These are phyloP conservation scores for Hypholoma sublateritium DNA, from an alignment of 768 basidiomycete species.

Conservation along the genomic window DNA sequence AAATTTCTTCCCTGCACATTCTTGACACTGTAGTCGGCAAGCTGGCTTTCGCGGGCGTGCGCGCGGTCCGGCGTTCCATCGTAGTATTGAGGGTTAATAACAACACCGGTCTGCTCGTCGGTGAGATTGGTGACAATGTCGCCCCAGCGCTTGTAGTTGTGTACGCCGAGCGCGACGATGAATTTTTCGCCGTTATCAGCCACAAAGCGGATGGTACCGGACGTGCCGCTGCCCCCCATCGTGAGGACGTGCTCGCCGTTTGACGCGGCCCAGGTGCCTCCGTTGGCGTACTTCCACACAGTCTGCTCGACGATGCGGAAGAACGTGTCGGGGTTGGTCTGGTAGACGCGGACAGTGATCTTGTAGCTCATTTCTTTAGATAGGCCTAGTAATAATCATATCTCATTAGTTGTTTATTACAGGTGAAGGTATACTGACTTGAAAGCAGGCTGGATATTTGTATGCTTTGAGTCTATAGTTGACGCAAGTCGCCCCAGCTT, in stretches of 20 bases:
- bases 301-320: constrained; percentile 33
- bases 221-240: constrained; percentile 24
- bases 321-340: constrained; percentile 12
- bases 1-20: constrained; percentile 1
- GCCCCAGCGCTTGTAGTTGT: constrained; percentile 38
- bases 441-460: too few species aligned
- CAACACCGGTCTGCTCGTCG: constrained; percentile 17
- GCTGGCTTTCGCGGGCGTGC: not conserved
- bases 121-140: constrained; percentile 33
- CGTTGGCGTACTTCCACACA: constrained; percentile 29
- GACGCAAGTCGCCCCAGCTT: too few species aligned
- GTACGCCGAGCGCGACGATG: constrained; percentile 34
- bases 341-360: constrained; percentile 4
- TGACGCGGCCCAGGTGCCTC: constrained; percentile 28
- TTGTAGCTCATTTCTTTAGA: not conserved
- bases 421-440: too few species aligned
- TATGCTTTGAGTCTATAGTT: too few species aligned
- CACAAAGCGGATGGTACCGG: constrained; percentile 32
- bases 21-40: not conserved
- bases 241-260: constrained; percentile 24
- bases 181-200: constrained; percentile 26
- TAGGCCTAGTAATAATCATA: too few species aligned
- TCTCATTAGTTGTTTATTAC: too few species aligned
- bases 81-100: constrained; percentile 30
- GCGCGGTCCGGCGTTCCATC: not conserved